A percentile compares a stretch with the other conserved stretches of the same genome.
phyloP scores from a whole-genome alignment of 140 eudicot species.

The Cichorium intybus region DNA sequence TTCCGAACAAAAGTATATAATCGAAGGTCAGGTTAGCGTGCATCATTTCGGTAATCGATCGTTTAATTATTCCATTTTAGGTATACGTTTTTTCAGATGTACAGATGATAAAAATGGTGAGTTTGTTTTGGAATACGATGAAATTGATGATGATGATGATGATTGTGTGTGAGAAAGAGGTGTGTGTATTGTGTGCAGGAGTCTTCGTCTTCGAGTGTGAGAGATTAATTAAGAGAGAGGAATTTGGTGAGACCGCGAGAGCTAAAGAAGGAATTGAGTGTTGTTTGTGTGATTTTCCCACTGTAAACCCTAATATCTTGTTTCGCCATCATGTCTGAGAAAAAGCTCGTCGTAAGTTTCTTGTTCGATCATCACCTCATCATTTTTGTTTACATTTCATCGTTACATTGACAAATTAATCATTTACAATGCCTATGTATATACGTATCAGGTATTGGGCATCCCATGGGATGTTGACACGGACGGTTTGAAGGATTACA shows the following conservation, averaged over 20 bases:
- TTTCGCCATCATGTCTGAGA: conserved; percentile 50
- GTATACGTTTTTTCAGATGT: conserved; percentile 19
- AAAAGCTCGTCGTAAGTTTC: conserved; percentile 78
- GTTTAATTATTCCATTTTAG: conserved; percentile 24
- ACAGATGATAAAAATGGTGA: conserved; percentile 32
- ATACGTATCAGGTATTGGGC: conserved; percentile 67
- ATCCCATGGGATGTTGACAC: conserved; percentile 98
- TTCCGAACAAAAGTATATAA: conserved; percentile 28
- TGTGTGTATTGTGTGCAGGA: conserved; percentile 90
- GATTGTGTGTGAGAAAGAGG: conserved; percentile 87
- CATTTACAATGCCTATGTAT: background rate
- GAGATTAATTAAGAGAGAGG: conserved; percentile 52
- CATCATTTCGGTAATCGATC: conserved; percentile 27
- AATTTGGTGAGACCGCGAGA: conserved; percentile 51
- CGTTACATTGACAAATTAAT: background rate
- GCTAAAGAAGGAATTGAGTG: conserved; percentile 47
- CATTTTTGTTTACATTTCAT: background rate
- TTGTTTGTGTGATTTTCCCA: conserved; percentile 23
- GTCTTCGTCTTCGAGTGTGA: conserved; percentile 59
- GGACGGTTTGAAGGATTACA: conserved; percentile 83
- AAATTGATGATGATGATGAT: conserved; percentile 42
- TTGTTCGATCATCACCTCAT: background rate
- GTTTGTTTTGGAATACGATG: conserved; percentile 53
- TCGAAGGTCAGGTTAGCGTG: conserved; percentile 64
- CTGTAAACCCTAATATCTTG: conserved; percentile 19